phyloP scores from a whole-genome alignment of 768 basidiomycete species.

The Psilocybe subaeruginosa region DNA sequence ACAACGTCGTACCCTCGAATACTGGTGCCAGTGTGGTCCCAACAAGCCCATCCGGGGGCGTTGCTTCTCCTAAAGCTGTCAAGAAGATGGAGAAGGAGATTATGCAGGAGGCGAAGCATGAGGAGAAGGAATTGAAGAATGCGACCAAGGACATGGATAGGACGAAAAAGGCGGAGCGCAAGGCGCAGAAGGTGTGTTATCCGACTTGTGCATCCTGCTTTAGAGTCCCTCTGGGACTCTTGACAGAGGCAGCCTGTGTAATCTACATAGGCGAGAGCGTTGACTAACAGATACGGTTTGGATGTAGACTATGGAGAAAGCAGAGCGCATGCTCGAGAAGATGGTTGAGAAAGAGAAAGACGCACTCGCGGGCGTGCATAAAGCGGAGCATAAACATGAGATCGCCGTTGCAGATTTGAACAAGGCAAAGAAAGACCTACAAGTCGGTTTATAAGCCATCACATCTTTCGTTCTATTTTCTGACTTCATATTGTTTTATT shows the following conservation, averaged over 20 bases:
- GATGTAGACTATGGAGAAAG: slow-evolving; percentile 9
- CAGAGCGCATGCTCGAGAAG: slow-evolving; percentile 34
- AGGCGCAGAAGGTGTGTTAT: slow-evolving; percentile 35
- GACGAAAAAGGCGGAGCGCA: slow-evolving; percentile 56
- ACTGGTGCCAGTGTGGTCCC: too few relatives aligned
- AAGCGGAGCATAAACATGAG: slow-evolving; percentile 56
- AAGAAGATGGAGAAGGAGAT: slow-evolving; percentile 46
- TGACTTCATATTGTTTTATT: background rate
- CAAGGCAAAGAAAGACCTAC: slow-evolving; percentile 38
- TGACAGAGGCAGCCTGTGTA: too few relatives aligned
- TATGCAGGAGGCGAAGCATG: slow-evolving; percentile 52
- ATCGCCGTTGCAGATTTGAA: slow-evolving; percentile 42
- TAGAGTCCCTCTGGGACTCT: background rate
- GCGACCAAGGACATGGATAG: slow-evolving; percentile 53
- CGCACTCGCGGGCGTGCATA: slow-evolving; percentile 47
- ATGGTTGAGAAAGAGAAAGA: slow-evolving; percentile 51
- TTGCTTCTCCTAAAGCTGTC: slow-evolving; percentile 26
- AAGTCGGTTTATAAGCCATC: slow-evolving; percentile 29
- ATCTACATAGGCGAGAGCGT: too few relatives aligned
- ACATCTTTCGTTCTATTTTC: background rate
- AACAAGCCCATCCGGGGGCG: too few relatives aligned
- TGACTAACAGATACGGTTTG: background rate
- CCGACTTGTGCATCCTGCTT: background rate
- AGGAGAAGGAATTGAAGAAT: slow-evolving; percentile 51
- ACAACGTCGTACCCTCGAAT: too few relatives aligned